Conservation (phyloP, 176 grass and related monocot genomes). For the Chrysopogon serrulatus region DNA sequence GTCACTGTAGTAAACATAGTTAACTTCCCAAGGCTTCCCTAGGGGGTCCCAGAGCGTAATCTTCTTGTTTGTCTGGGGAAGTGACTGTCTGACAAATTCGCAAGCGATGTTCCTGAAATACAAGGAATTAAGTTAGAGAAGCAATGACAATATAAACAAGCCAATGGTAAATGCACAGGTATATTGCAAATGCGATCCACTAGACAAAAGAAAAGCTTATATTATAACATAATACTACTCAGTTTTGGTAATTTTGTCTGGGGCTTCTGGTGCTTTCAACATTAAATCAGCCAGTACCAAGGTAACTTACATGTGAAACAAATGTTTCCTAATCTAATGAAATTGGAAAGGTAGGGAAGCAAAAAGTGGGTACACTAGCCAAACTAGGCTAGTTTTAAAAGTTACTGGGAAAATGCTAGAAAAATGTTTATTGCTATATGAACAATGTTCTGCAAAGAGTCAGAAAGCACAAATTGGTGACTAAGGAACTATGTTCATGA, state of each 20-base stretch:
- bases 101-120: slow-evolving; percentile 58
- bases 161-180: neutral
- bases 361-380: neutral
- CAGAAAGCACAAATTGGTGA: neutral
- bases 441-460: neutral
- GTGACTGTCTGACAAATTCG: slow-evolving; percentile 45
- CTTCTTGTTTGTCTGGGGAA: slow-evolving; percentile 45
- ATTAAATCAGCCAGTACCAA: neutral
- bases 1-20: slow-evolving; percentile 41
- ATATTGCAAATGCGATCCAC: neutral
- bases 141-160: neutral
- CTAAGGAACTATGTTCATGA: neutral
- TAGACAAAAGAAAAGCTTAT: neutral
- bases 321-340: neutral
- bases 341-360: neutral
- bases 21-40: slow-evolving; percentile 62
- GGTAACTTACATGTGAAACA: neutral
- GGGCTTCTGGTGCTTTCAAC: neutral
- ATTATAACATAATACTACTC: neutral
- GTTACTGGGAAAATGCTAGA: neutral
- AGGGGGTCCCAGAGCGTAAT: slow-evolving; percentile 77
- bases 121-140: slow-evolving; percentile 1
- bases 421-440: neutral
- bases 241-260: neutral
- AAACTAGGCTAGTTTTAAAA: neutral